These are phyloP conservation scores for Rheum nobile DNA, from an alignment of 148 eudicot species.

Conservation along the genomic window DNA sequence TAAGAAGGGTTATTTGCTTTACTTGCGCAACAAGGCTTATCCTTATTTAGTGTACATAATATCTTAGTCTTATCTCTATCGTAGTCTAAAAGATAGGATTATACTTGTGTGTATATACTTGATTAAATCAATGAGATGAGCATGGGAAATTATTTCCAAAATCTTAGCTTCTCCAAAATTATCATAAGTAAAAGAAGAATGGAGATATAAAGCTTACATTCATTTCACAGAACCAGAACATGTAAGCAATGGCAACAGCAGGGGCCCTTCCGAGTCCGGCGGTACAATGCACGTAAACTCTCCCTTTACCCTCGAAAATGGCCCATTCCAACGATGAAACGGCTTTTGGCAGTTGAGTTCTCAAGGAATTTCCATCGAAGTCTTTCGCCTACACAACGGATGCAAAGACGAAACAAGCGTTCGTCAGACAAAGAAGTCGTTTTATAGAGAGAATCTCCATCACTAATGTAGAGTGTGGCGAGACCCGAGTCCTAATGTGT, in stretches of 20 bases:
- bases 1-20: no score
- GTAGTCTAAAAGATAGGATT: no score
- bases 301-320: constrained; percentile 74
- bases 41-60: no score
- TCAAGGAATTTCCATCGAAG: constrained; percentile 85
- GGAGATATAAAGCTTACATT: constrained; percentile 35
- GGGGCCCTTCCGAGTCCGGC: constrained; percentile 99
- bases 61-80: no score
- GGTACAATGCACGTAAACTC: constrained; percentile 83
- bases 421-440: no score
- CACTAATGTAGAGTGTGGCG: neutral
- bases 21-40: no score
- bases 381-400: constrained; percentile 53
- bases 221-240: constrained; percentile 88
- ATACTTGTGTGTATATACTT: no score
- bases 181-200: no score
- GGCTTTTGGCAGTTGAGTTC: constrained; percentile 67
- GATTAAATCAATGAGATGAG: no score
- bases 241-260: constrained; percentile 81
- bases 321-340: constrained; percentile 83
- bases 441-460: neutral
- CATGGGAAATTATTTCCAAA: no score
- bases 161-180: no score
- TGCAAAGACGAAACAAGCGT: neutral
- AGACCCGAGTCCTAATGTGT: neutral